phyloP scores from a whole-genome alignment of 1,284 basidiomycete species.

The Puccinia brachypodii region DNA sequence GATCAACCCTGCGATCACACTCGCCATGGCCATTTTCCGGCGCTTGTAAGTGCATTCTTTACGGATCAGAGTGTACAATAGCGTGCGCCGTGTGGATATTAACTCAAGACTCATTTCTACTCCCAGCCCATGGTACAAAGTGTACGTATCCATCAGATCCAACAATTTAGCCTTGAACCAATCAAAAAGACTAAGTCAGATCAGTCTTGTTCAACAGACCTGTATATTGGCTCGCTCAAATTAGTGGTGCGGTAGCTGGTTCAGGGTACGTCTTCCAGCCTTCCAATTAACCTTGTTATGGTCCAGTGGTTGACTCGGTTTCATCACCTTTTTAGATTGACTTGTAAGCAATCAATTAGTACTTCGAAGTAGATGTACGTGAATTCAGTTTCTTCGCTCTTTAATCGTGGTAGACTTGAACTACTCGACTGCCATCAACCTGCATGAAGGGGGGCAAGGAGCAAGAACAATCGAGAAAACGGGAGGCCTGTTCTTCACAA shows the following conservation, averaged over 20 bases:
- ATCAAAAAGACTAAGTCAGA: not conserved
- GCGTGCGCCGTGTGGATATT: too few species aligned
- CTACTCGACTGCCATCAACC: conserved; percentile 38
- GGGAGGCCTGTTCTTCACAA: conserved; percentile 45
- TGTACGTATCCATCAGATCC: not conserved
- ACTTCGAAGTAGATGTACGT: not conserved
- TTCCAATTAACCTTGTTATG: too few species aligned
- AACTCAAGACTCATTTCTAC: not conserved
- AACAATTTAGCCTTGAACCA: too few species aligned
- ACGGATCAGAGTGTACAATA: too few species aligned
- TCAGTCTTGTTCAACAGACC: not conserved
- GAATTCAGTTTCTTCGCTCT: not conserved
- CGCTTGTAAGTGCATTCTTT: conserved; percentile 21
- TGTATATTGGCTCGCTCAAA: conserved; percentile 45
- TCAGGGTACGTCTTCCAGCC: conserved; percentile 17
- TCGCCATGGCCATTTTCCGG: conserved; percentile 33
- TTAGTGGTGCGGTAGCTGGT: conserved; percentile 39
- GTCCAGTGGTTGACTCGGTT: not conserved
- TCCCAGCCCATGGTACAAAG: conserved; percentile 39
- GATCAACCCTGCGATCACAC: conserved; percentile 44
- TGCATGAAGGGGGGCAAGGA: conserved; percentile 24
- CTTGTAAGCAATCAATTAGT: not conserved
- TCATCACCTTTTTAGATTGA: not conserved
- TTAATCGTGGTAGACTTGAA: conserved; percentile 23
- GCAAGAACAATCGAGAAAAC: conserved; percentile 30